phyloP scores from a whole-genome alignment of 257 asterid genomes.

The Paraleonurus japonicus region DNA sequence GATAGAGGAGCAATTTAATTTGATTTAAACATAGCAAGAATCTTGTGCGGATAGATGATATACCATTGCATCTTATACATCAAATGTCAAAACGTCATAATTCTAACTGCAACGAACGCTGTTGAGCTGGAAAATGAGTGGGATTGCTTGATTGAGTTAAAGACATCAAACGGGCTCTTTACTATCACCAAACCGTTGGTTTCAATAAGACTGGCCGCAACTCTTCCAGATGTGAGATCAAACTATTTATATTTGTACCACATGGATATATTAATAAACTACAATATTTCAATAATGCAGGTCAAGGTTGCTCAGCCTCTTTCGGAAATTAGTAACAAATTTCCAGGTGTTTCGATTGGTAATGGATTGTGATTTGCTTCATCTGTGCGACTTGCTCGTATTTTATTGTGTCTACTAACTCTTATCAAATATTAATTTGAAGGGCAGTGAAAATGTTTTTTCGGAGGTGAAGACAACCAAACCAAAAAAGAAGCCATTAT shows the following conservation, averaged over 20 bases:
- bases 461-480: too few species aligned
- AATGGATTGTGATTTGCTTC: not conserved
- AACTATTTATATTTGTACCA: too few species aligned
- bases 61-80: constrained; percentile 40
- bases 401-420: too few species aligned
- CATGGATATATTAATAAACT: too few species aligned
- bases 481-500: too few species aligned
- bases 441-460: too few species aligned
- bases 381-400: too few species aligned
- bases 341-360: constrained; percentile 65
- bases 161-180: constrained; percentile 42
- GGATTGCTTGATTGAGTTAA: constrained; percentile 67
- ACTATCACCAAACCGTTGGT: constrained; percentile 45
- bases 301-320: constrained; percentile 60
- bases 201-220: constrained; percentile 56
- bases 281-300: constrained; percentile 11
- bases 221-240: too few species aligned
- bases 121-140: constrained; percentile 74
- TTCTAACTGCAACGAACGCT: constrained; percentile 72
- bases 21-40: not conserved
- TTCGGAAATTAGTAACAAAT: constrained; percentile 45
- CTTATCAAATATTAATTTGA: too few species aligned
- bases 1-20: too few species aligned
- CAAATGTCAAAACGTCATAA: constrained; percentile 82
- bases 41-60: not conserved